A percentile compares a stretch with the other conserved stretches of the same genome.
These are phyloP conservation scores for Hypoxylon trugodes DNA, from an alignment of 495 filamentous ascomycete genomes.

Conservation along the genomic window DNA sequence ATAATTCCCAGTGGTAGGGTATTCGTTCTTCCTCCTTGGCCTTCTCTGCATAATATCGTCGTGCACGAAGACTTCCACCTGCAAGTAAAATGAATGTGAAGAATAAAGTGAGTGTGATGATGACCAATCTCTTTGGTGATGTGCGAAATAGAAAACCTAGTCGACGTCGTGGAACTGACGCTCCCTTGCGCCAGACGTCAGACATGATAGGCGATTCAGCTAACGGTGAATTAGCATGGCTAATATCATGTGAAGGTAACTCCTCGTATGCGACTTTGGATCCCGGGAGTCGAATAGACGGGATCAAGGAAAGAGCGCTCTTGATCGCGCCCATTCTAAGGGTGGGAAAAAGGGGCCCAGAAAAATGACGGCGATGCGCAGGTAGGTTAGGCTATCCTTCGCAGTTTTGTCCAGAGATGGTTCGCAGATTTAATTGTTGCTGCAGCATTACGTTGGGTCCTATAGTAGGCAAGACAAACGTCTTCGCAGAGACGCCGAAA, in stretches of 20 bases:
- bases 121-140: slow-evolving; percentile 39
- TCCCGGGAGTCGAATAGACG: slow-evolving; percentile 28
- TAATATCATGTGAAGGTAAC: slow-evolving; percentile 38
- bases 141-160: slow-evolving; percentile 32
- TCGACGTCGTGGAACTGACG: slow-evolving; percentile 21
- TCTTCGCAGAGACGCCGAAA: neutral
- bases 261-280: slow-evolving; percentile 30
- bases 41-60: slow-evolving; percentile 31
- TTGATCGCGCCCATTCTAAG: slow-evolving; percentile 32
- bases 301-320: slow-evolving; percentile 29
- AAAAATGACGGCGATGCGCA: slow-evolving; percentile 18
- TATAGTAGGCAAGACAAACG: slow-evolving; percentile 3
- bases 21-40: slow-evolving; percentile 24
- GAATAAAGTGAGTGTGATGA: slow-evolving; percentile 32
- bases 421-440: slow-evolving; percentile 9
- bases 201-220: slow-evolving; percentile 35
- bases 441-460: slow-evolving; percentile 30
- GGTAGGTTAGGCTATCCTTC: slow-evolving; percentile 24
- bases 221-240: slow-evolving; percentile 26
- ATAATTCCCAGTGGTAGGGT: slow-evolving; percentile 41
- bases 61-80: slow-evolving; percentile 33
- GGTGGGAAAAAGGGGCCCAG: neutral
- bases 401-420: slow-evolving; percentile 8
- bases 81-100: slow-evolving; percentile 32
- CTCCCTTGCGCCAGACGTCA: slow-evolving; percentile 31